Base-by-base conservation (phyloP, 768 basidiomycete genomes). In the Calocera cornea region DNA sequence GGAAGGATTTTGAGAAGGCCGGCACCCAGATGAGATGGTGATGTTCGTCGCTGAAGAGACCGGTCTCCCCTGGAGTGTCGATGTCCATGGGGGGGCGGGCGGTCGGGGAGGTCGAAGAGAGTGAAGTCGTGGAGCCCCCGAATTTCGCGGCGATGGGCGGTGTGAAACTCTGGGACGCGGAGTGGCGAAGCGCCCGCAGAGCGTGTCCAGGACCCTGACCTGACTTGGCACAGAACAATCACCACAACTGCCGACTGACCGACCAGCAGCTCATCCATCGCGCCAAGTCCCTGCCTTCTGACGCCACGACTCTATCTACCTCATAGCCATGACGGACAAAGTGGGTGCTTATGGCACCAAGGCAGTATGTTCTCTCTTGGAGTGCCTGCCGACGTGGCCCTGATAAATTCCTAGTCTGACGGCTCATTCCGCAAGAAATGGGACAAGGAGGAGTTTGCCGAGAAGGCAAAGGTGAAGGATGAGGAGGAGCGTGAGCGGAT, bases 401-500 rank as follows among this genome's bases (percentile, higher is more conserved):
- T 27, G 2, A 33, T 11, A 19, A 24, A 29, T 33, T 49, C 7
- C 16, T 27, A 64, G 47, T n/a, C 67, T 24, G 41, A 40, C 34
- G 34, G 47, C 19, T n/a, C 69, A 41, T 69, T 69, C 50, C 79
- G 93, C 63, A 88, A 88, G 78, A 92, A 87, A 81, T 98, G 95
- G 94, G 90, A 97, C 80, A 92, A 93, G 78, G 87, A 94, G 74
- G 91, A 90, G 75, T 92, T 88, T 78, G 84, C 75, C 16, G 90
- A 92, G 74, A 83, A 83, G 67, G 95, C 94, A 11, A 86, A 86
- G 75, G 86, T 87, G 73, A 88, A 86, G 73, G 92, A 94, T 72
- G 77, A 82, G 34, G 90, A 92, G 69, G 89, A 91, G 74, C 81
- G 84, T 69, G 87, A 91, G 70, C 82, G 89, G 19, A 92, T 92